Conservation (phyloP, 805 yeast genomes). For the Suhomyces faveliae region DNA sequence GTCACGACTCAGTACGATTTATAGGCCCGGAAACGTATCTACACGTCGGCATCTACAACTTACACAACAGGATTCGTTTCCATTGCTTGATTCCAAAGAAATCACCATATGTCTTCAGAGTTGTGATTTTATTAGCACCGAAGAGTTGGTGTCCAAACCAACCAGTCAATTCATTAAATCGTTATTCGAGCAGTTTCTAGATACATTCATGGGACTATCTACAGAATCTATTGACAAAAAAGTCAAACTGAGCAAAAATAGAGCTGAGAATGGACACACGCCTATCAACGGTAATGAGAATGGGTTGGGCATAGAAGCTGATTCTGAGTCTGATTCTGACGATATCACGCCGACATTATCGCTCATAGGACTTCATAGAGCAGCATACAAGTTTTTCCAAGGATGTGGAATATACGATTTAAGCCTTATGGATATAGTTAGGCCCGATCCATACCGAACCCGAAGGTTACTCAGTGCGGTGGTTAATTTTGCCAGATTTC, state of each 20-base stretch:
- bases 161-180: conserved; percentile 53
- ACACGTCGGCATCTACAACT: conserved; percentile 18
- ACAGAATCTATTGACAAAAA: conserved; percentile 24
- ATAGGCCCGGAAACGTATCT: conserved; percentile 23
- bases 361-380: conserved; percentile 56
- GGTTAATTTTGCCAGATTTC: conserved; percentile 79
- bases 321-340: conserved; percentile 24
- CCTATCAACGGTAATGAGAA: conserved; percentile 6
- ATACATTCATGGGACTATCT: conserved; percentile 56
- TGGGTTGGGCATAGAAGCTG: conserved; percentile 8
- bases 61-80: conserved; percentile 51
- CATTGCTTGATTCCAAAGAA: conserved; percentile 59
- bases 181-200: conserved; percentile 60
- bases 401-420: conserved; percentile 80
- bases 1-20: conserved; percentile 34
- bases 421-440: conserved; percentile 65
- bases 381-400: conserved; percentile 59
- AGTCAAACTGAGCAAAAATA: conserved; percentile 11
- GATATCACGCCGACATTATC: conserved; percentile 40
- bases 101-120: conserved; percentile 57
- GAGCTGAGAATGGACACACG: conserved; percentile 6
- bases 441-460: conserved; percentile 71
- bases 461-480: conserved; percentile 74
- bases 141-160: conserved; percentile 59
- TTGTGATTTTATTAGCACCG: conserved; percentile 60